Evolutionary conservation across 352 stramenopile species (phyloP).

Genomic region (Pelagophyceae sp.): DNA sequence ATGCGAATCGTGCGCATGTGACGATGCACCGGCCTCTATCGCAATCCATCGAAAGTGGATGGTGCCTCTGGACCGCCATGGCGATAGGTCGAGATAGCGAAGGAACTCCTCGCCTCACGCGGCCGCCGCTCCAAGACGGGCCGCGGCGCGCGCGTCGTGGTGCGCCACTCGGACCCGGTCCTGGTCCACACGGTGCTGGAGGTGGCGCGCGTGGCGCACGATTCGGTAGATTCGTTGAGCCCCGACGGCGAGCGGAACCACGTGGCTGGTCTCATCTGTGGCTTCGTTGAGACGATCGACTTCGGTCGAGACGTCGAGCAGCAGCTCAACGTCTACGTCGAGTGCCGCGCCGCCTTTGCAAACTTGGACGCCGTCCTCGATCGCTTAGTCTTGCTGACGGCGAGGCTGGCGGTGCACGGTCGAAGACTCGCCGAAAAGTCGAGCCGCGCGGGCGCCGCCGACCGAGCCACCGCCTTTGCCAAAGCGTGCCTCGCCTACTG

Average conservation of each 20-base stretch:
- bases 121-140: no score
- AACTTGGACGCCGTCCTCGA: conserved; percentile 66
- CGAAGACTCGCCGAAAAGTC: background rate
- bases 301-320: conserved; percentile 60
- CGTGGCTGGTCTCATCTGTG: conserved; percentile 54
- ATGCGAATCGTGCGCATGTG: no score
- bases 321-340: conserved; percentile 69
- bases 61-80: no score
- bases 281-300: conserved; percentile 58
- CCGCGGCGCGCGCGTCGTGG: no score
- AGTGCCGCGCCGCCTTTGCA: conserved; percentile 69
- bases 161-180: conserved; percentile 32
- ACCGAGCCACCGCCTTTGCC: conserved; percentile 52
- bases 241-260: conserved; percentile 51
- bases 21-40: no score
- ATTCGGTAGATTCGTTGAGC: conserved; percentile 65
- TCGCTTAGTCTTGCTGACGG: conserved; percentile 49
- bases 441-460: background rate
- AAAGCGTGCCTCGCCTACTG: conserved; percentile 75
- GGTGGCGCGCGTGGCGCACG: conserved; percentile 65
- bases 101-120: no score
- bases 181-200: conserved; percentile 72
- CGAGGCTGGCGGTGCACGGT: conserved; percentile 52
- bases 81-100: no score
- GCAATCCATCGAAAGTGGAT: no score